A percentile compares a stretch with the other conserved stretches of the same genome.
Conservation (phyloP, 2,329 filamentous ascomycete genomes). For the Trichophyton schoenleinii region DNA sequence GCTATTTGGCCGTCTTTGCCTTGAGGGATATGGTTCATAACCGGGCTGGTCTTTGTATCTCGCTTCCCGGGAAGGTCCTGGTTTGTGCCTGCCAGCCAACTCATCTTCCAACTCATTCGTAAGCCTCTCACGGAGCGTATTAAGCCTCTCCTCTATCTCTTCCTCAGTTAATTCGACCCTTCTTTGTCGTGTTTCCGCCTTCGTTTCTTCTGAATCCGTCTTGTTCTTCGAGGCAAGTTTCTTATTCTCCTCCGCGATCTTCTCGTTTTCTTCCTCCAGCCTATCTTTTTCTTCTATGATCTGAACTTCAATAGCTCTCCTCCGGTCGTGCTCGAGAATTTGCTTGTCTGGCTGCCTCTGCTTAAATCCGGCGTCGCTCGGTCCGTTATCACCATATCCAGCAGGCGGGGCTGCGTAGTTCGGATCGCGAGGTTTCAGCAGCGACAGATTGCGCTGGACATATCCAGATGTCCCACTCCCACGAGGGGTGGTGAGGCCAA, state of each 20-base stretch:
- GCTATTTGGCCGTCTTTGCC: conserved; percentile 16
- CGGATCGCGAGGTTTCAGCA: conserved; percentile 67
- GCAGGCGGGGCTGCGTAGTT: conserved; percentile 34
- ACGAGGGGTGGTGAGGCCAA: conserved; percentile 85
- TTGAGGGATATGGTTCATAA: conserved; percentile 2
- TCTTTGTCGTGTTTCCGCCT: conserved; percentile 22
- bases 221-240: conserved; percentile 26
- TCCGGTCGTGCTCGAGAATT: conserved; percentile 87
- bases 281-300: conserved; percentile 81
- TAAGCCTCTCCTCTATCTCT: conserved; percentile 70
- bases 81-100: conserved; percentile 18
- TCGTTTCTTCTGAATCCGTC: conserved; percentile 8
- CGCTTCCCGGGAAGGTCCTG: background rate
- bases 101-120: conserved; percentile 43
- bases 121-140: conserved; percentile 53
- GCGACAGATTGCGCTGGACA: conserved; percentile 88
- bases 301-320: conserved; percentile 82
- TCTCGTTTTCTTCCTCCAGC: conserved; percentile 66
- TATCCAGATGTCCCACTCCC: conserved; percentile 95
- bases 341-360: conserved; percentile 82
- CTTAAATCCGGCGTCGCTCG: conserved; percentile 44
- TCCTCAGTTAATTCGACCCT: conserved; percentile 51
- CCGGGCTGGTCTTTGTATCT: conserved; percentile 5
- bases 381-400: conserved; percentile 41
- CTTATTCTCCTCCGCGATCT: conserved; percentile 57